A percentile compares a stretch with the other conserved stretches of the same genome.
phyloP scores from a whole-genome alignment of 371 early-diverging fungal species.

The Zychaea mexicana region DNA sequence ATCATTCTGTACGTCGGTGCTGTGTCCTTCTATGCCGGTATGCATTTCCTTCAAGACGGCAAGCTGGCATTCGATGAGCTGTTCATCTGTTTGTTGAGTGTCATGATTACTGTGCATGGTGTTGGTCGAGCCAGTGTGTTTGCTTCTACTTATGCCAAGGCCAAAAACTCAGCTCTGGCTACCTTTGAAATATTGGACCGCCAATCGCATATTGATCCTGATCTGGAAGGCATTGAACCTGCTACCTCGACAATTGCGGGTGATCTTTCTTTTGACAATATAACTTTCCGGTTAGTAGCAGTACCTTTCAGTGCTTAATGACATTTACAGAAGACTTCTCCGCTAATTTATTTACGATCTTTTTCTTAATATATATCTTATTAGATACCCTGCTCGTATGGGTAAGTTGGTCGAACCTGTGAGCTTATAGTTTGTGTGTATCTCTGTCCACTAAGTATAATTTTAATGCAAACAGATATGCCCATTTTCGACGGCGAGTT shows the following conservation, averaged over 20 bases:
- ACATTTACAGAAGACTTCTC: too few relatives aligned
- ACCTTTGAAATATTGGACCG: slow-evolving; percentile 79
- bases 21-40: slow-evolving; percentile 62
- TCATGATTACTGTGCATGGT: slow-evolving; percentile 73
- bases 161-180: slow-evolving; percentile 78
- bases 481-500: slow-evolving; percentile 67
- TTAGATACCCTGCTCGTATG: neutral
- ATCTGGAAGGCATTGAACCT: too few relatives aligned
- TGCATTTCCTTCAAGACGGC: slow-evolving; percentile 42
- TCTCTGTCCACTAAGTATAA: slow-evolving; percentile 68
- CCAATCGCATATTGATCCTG: slow-evolving; percentile 69
- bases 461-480: too few relatives aligned
- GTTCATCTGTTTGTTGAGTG: slow-evolving; percentile 67
- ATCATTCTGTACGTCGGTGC: slow-evolving; percentile 65
- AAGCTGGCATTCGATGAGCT: slow-evolving; percentile 34
- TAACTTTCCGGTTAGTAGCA: slow-evolving; percentile 79
- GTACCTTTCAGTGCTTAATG: too few relatives aligned
- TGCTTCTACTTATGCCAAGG: slow-evolving; percentile 68
- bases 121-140: slow-evolving; percentile 62
- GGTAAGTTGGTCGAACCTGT: too few relatives aligned
- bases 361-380: neutral
- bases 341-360: too few relatives aligned
- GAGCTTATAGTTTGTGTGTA: too few relatives aligned
- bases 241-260: slow-evolving; percentile 49
- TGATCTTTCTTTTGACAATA: slow-evolving; percentile 57